Evolutionary conservation across 2,329 filamentous ascomycete genomes (phyloP), one percentile per base, ranked within the genome.

Genomic region (Colletotrichum magnum): DNA sequence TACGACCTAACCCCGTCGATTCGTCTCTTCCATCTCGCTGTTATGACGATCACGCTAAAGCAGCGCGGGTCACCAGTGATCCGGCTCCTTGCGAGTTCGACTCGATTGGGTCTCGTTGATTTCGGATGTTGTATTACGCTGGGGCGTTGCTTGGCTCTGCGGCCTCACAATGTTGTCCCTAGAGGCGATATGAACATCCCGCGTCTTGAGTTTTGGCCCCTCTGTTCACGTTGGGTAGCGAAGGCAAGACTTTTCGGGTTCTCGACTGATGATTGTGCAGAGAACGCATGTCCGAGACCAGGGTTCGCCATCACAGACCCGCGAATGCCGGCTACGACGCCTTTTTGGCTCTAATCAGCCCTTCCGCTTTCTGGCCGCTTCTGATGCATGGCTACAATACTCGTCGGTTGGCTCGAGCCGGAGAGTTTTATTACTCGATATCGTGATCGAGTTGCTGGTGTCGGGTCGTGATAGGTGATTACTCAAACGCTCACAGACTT

Each of bases 71-170:
- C 18, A 15, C 28, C 26, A 41, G 13, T 58, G 53, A 64, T 58
- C 28, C 65, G 61, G 60, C 28, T 58, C 41, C 26, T 45, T 51
- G 54, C 39, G 65, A 45, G 36, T 12, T 65, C 41, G 48, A 39
- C 53, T 54, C 41, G 28, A 50, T 65, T 65, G 59, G 61, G n/a
- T 41, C 6, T 43, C 21, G 24, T 50, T 43, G 45, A 21, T 28
- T 4, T 52, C 47, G 18, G 13, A 7, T 16, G 9, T 52, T 21
- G 5, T 51, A 6, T 21, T 13, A 41, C 26, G 32, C 32, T 5
- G 16, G 28, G 36, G 32, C 52, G 18, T 7, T 51, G 26, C 39
- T 43, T 51, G 47, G 18, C 45, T 21, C 36, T 52, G 18, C 45
- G 21, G 13, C 24, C 18, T 39, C 6, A 39, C 16, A 16, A 10